phyloP scores from a whole-genome alignment of 495 filamentous ascomycete species.

The Peziza echinospora region DNA sequence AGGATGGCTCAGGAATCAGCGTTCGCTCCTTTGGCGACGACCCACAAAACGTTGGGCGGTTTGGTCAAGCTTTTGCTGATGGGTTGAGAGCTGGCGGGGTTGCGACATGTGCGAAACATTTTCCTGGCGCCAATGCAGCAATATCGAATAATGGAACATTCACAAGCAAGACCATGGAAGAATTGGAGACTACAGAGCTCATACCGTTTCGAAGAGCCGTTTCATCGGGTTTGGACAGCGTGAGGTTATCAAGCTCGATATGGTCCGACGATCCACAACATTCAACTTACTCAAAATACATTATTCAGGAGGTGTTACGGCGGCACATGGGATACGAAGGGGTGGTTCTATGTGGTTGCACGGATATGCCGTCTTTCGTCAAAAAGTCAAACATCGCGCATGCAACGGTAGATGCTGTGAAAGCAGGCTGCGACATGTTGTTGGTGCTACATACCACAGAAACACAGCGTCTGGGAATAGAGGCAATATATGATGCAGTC shows the following conservation, averaged over 20 bases:
- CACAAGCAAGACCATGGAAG: conserved; percentile 8
- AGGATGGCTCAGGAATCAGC: conserved; percentile 9
- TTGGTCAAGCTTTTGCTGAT: conserved; percentile 19
- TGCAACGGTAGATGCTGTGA: conserved; percentile 15
- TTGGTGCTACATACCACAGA: conserved; percentile 11
- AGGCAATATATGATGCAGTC: conserved; percentile 18
- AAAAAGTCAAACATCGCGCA: conserved; percentile 12
- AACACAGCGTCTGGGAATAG: conserved; percentile 14
- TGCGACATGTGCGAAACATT: conserved; percentile 21
- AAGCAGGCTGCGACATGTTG: conserved; percentile 20
- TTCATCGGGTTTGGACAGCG: conserved; percentile 17
- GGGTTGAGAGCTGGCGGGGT: conserved; percentile 19
- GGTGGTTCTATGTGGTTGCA: conserved; percentile 19
- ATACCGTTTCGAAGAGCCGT: conserved; percentile 20
- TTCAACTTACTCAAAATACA: conserved; percentile 12
- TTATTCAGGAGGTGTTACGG: conserved; percentile 19
- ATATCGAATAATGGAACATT: too few species aligned
- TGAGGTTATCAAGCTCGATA: conserved; percentile 19
- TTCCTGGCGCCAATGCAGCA: conserved; percentile 9
- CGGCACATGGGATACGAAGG: conserved; percentile 20
- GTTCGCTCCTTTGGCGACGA: conserved; percentile 21
- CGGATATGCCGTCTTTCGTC: conserved; percentile 15
- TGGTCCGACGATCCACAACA: conserved; percentile 11
- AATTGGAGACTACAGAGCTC: conserved; percentile 17
- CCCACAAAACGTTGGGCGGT: conserved; percentile 17